Conservation (phyloP, 2,329 filamentous ascomycete genomes). For the Phaeomoniella chlamydospora region DNA sequence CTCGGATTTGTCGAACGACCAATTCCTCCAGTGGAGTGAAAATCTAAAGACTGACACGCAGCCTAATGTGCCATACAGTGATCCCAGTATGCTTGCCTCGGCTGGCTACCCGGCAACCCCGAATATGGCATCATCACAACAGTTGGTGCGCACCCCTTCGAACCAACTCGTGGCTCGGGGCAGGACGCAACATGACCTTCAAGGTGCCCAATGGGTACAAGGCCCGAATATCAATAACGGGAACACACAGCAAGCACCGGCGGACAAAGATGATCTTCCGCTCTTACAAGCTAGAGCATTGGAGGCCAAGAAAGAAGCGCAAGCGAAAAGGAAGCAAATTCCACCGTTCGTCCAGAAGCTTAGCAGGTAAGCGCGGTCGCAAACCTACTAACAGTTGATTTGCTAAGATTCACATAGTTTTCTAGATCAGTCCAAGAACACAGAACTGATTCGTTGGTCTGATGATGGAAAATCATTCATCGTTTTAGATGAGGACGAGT, state of each 20-base stretch:
- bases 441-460: conserved; percentile 91
- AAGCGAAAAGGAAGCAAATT: conserved; percentile 85
- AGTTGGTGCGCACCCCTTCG: not conserved
- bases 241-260: conserved; percentile 21
- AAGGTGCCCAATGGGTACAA: conserved; percentile 18
- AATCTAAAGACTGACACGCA: conserved; percentile 18
- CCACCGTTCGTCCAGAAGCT: conserved; percentile 96
- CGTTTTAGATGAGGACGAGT: conserved; percentile 88
- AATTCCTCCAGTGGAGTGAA: conserved; percentile 41
- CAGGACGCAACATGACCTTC: conserved; percentile 1
- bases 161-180: conserved; percentile 8
- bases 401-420: conserved; percentile 53
- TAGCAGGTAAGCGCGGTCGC: conserved; percentile 58
- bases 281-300: conserved; percentile 66
- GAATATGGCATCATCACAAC: not conserved
- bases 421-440: conserved; percentile 82
- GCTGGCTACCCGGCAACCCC: not conserved
- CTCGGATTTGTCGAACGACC: conserved; percentile 32
- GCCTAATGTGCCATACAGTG: not conserved
- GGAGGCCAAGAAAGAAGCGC: conserved; percentile 72
- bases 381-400: not conserved
- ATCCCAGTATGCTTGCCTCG: not conserved
- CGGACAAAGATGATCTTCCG: conserved; percentile 51
- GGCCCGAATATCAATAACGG: conserved; percentile 15
- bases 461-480: conserved; percentile 94